These are phyloP conservation scores for Scolecobasidium constrictum DNA, from an alignment of 2,329 filamentous ascomycete genomes.

Conservation along the genomic window DNA sequence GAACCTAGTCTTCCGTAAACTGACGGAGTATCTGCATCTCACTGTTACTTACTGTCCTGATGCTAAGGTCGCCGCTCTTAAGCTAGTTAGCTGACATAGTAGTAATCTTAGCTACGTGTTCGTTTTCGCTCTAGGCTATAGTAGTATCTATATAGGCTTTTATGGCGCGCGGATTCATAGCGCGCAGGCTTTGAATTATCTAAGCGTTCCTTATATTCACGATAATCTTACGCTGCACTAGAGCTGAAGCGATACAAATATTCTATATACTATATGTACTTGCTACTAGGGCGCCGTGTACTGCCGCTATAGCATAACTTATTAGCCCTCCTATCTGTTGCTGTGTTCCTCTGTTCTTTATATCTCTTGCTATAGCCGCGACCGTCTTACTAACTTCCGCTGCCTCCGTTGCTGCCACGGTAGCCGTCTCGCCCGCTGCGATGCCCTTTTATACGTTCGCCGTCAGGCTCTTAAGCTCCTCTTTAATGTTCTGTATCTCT, in stretches of 20 bases:
- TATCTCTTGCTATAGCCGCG: conserved; percentile 11
- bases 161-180: conserved; percentile 13
- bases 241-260: conserved; percentile 11
- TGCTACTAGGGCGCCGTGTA: conserved; percentile 9
- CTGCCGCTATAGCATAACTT: conserved; percentile 12
- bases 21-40: conserved; percentile 13
- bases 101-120: conserved; percentile 14
- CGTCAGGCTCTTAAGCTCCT: no score
- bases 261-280: conserved; percentile 15
- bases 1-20: conserved; percentile 12
- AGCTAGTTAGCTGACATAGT: conserved; percentile 15
- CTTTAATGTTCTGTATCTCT: no score
- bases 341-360: conserved; percentile 11
- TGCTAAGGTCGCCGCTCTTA: conserved; percentile 15
- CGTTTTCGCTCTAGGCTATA: conserved; percentile 14
- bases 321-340: conserved; percentile 8
- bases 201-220: conserved; percentile 13
- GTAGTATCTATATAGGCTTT: conserved; percentile 14
- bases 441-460: no score
- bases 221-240: conserved; percentile 14
- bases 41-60: conserved; percentile 9
- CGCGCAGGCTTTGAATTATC: conserved; percentile 13
- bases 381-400: conserved; percentile 10
- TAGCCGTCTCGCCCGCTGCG: no score
- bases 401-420: conserved; percentile 13